Evolutionary conservation across 2,329 filamentous ascomycete species (phyloP), one percentile per base, ranked within the genome.

Genomic region (Arachnopeziza araneosa): DNA sequence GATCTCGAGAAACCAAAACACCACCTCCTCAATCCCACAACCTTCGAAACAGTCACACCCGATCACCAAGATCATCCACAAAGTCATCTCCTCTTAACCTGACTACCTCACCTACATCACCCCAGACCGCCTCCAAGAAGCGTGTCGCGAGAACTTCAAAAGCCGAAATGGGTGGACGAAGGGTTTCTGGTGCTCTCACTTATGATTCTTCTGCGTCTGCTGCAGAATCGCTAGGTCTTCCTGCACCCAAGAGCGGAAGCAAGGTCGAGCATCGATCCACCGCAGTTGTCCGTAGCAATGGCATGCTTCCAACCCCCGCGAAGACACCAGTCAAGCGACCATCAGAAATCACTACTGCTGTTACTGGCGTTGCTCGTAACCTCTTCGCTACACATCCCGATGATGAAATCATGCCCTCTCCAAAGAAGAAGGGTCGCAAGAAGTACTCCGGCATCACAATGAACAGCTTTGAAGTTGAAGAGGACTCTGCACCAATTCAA

Each of bases 231-330:
- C 68, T 70, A 48, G 68, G 67, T 48, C 60, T 71, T 24, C 60
- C 67, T 36, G 55, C 64, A 51, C 64, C 67, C 17, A 69, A 62
- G 50, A 63, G 59, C 44, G 63, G 68, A 32, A 60, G 56, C 30
- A 68, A 67, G 62, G 64, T 61, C 58, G 67, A 67, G 9, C 57
- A 60, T 52, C 59, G 58, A 57, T 57, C 61, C 24, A 61, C 56
- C 44, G 56, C 62, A 10, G 53, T 60, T 24, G 21, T 63, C 52
- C 64, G 62, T 52, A 59, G 62, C 52, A 68, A 74, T 58, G 80
- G 78, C 64, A 88, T 90, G 81, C 82, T 93, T 52, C 89, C 88
- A 19, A 93, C 90, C 2, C 90, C 90, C 1, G 83, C 85, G 65
- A 93, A 93, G 77, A 93, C 90, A 2, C 90, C 86, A 1, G 72